Percentiles rank a stretch among this genome's conserved stretches.
Evolutionary conservation across 768 basidiomycete genomes (phyloP).

Genomic region (Hemileccinum rubropunctum): DNA sequence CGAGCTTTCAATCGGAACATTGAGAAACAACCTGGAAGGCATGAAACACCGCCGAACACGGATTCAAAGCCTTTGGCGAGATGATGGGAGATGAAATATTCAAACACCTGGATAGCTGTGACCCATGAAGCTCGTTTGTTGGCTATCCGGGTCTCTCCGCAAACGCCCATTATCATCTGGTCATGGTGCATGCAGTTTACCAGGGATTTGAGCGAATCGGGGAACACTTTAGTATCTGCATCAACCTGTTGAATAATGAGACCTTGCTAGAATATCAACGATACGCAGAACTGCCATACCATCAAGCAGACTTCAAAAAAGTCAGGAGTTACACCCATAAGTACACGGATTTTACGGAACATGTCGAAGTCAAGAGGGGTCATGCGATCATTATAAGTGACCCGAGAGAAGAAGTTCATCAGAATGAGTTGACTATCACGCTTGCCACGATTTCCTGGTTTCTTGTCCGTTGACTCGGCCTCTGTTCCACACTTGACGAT

Average conservation of each 20-base stretch:
- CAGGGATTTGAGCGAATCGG: conserved; percentile 82
- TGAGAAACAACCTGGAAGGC: conserved; percentile 98
- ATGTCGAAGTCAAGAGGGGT: conserved; percentile 95
- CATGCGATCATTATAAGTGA: conserved; percentile 99
- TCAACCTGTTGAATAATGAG: conserved; percentile 69
- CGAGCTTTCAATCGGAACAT: conserved; percentile 99
- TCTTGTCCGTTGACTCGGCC: conserved; percentile 79
- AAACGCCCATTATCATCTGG: conserved; percentile 98
- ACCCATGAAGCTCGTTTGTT: conserved; percentile 99
- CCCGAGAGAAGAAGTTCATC: conserved; percentile 99
- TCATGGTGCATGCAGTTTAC: conserved; percentile 99
- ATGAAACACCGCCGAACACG: conserved; percentile 98
- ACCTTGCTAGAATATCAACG: neutral
- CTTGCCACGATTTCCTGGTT: conserved; percentile 97
- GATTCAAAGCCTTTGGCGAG: conserved; percentile 98
- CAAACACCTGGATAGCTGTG: conserved; percentile 96
- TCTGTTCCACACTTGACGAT: conserved; percentile 97
- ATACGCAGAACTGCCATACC: conserved; percentile 51
- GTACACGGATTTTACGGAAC: conserved; percentile 91
- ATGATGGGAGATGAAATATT: conserved; percentile 99
- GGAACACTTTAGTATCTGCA: conserved; percentile 95
- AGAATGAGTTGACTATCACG: conserved; percentile 97
- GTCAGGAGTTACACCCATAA: conserved; percentile 99
- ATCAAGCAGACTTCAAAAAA: conserved; percentile 97
- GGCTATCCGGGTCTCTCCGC: conserved; percentile 97